Conservation (phyloP, 768 basidiomycete genomes). For the Naganishia friedmannii region DNA sequence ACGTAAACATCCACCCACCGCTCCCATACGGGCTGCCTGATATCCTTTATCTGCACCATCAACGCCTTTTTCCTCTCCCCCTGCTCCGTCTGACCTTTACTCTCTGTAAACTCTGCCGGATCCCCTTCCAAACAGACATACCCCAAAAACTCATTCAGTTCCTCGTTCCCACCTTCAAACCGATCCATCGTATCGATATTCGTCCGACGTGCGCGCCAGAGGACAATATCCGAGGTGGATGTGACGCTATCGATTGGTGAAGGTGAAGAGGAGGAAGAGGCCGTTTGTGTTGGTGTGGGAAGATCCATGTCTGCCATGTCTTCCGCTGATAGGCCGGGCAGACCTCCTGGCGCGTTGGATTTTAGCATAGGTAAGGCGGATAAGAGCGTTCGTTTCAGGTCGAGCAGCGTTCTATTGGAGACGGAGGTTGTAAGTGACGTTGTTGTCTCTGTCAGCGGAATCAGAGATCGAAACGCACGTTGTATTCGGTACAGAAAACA, state of each 20-base stretch:
- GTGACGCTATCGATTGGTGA: background rate
- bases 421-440: too few relatives aligned
- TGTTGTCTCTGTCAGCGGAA: too few relatives aligned
- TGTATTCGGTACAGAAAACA: slow-evolving; percentile 26
- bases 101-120: background rate
- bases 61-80: slow-evolving; percentile 21
- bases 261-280: background rate
- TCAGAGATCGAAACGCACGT: slow-evolving; percentile 19
- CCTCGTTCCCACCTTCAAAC: background rate
- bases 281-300: background rate
- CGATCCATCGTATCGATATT: slow-evolving; percentile 17
- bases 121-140: slow-evolving; percentile 26
- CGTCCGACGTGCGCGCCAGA: slow-evolving; percentile 25
- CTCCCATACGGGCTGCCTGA: slow-evolving; percentile 26
- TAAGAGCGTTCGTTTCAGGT: slow-evolving; percentile 19
- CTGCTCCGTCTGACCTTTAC: background rate
- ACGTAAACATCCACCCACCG: slow-evolving; percentile 30
- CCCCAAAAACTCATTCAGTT: background rate
- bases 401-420: slow-evolving; percentile 22
- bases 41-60: slow-evolving; percentile 25
- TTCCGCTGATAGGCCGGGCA: slow-evolving; percentile 26
- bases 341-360: slow-evolving; percentile 1
- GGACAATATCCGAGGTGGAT: slow-evolving; percentile 22
- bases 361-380: slow-evolving; percentile 19
- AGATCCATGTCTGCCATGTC: slow-evolving; percentile 23